Evolutionary conservation across 495 filamentous ascomycete genomes (phyloP).

Genomic region (Bacidia gigantensis): DNA sequence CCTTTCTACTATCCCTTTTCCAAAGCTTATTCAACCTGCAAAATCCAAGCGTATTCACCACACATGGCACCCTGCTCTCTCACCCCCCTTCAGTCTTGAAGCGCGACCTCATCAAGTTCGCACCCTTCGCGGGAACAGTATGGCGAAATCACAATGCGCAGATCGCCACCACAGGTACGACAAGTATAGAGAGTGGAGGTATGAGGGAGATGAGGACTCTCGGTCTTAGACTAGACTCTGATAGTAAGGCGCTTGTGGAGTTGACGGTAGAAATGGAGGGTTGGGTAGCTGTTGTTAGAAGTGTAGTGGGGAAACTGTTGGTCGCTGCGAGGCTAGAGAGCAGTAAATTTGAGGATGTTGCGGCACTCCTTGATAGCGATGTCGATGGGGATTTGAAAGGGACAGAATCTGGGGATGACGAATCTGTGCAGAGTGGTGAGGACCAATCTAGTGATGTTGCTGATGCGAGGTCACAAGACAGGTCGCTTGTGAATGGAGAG

Average conservation of each 20-base stretch:
- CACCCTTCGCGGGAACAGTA: conserved; percentile 15
- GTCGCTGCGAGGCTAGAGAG: conserved; percentile 9
- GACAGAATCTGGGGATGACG: background rate
- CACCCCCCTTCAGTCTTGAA: conserved; percentile 7
- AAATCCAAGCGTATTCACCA: conserved; percentile 15
- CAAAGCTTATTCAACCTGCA: background rate
- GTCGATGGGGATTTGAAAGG: background rate
- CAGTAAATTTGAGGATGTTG: background rate
- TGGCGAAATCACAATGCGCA: conserved; percentile 9
- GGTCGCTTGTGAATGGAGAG: no score
- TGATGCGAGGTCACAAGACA: no score
- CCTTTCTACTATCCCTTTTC: background rate
- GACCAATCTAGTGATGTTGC: no score
- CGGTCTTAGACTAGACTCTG: background rate
- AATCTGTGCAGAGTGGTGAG: background rate
- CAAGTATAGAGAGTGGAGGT: background rate
- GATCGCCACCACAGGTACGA: conserved; percentile 1
- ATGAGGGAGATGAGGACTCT: conserved; percentile 1
- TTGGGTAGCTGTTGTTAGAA: conserved; percentile 5
- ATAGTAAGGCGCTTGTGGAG: background rate
- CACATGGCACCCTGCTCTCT: conserved; percentile 15
- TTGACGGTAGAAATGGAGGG: conserved; percentile 12
- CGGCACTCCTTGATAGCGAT: no score
- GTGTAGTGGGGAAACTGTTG: conserved; percentile 8
- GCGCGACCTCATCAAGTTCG: conserved; percentile 9